Evolutionary conservation across 495 filamentous ascomycete species (phyloP), one percentile per base, ranked within the genome.

Genomic region (Daldinia bambusicola): DNA sequence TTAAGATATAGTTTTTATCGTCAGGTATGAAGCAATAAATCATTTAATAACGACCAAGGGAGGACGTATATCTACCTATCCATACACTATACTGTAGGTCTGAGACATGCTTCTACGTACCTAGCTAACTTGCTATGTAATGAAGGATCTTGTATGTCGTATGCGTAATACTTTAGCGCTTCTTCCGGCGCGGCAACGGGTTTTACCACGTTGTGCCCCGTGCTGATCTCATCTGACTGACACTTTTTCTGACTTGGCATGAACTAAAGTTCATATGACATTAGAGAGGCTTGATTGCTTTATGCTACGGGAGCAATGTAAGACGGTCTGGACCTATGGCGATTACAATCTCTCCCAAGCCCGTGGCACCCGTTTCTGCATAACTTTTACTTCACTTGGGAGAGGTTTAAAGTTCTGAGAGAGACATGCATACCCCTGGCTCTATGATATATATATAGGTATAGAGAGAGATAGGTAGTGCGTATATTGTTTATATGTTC

Each of bases 401-500:
- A 9, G n/a, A 18, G 2, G n/a, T n/a, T 62, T 58, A 66, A 66
- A 59, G 53, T 58, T 71, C 58, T 67, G 53, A 71, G 68, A 65
- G 30, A 60, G 63, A 57, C 69, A 66, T 67, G 38, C 52, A 67
- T 50, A 63, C 60, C 63, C 55, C 60, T 60, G 64, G 51, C 38
- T 55, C 16, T 55, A 12, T 16, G 31, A 45, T 20, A 38, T 40
- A 56, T 45, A 43, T 31, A 26, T 26, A 26, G 26, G 26, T 26
- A 3, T 26, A 36, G 34, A n/a, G 10, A 45, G 18, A 43, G 38
- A 37, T 59, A 61, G 26, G 30, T 45, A 40, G n/a, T 36, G 59
- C 30, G 30, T 7, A 30, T 32, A 53, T 14, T 53, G 14, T 16
- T 14, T 32, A 16, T 31, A 14, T 31, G 26, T 32, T 32, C 50